Percentiles rank a stretch among this genome's conserved stretches.
Conservation (phyloP, 352 stramenopile species). For the Aphanomyces astaci region DNA sequence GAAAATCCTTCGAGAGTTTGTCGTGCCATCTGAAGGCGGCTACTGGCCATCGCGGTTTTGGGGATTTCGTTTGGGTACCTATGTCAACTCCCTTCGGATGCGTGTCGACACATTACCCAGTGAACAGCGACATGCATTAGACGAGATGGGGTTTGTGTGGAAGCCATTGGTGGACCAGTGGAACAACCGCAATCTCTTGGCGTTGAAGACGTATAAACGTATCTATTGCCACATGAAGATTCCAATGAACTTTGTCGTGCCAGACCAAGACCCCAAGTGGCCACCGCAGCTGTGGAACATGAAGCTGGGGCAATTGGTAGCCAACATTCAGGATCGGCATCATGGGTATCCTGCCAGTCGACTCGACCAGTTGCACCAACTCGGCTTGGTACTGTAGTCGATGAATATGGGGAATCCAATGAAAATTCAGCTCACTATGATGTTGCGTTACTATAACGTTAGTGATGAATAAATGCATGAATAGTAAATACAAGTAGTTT, state of each 20-base stretch:
- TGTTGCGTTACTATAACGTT: too few relatives aligned
- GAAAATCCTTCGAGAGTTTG: not conserved
- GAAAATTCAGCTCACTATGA: too few relatives aligned
- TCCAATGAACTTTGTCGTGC: conserved; percentile 25
- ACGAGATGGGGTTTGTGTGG: not conserved
- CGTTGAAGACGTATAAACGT: conserved; percentile 17
- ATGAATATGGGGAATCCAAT: too few relatives aligned
- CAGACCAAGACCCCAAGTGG: conserved; percentile 27
- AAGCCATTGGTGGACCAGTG: not conserved
- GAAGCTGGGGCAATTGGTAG: conserved; percentile 5
- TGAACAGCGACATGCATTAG: not conserved
- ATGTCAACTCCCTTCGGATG: not conserved
- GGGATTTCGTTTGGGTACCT: not conserved
- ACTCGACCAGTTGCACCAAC: not conserved
- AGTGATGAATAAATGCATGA: too few relatives aligned
- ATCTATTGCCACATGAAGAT: conserved; percentile 28
- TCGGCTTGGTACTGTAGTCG: too few relatives aligned
- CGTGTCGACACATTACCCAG: not conserved
- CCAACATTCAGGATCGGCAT: not conserved
- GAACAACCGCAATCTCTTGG: not conserved
- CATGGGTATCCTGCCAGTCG: not conserved
- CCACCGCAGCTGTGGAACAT: conserved; percentile 12
- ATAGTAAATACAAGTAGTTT: too few relatives aligned
- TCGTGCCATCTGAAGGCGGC: not conserved
- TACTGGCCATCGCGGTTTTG: not conserved